phyloP scores from a whole-genome alignment of 352 stramenopile species.

The Globisporangium emineosum region DNA sequence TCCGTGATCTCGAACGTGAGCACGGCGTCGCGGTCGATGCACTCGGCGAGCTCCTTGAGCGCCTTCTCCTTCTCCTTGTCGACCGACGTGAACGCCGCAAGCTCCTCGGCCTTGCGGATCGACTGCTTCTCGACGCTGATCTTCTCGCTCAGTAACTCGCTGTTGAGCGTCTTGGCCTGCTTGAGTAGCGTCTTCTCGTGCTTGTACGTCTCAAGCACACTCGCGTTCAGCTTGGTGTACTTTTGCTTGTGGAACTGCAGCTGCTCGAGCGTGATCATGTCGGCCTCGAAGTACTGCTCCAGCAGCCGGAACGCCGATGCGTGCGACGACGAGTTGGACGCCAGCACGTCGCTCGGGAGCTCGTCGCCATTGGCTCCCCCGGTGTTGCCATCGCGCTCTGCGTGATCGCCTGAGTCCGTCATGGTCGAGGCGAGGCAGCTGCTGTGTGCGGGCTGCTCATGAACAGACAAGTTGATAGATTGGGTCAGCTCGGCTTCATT shows the following conservation, averaged over 20 bases:
- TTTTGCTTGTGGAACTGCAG: conserved; percentile 83
- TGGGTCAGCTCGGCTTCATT: too few relatives aligned
- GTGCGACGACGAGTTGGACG: conserved; percentile 48
- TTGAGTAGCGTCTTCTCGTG: conserved; percentile 80
- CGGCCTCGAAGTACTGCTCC: conserved; percentile 83
- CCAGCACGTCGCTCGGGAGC: conserved; percentile 25
- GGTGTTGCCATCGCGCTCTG: not conserved
- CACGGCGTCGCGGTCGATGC: conserved; percentile 74
- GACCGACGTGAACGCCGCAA: conserved; percentile 63
- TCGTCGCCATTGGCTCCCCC: conserved; percentile 8
- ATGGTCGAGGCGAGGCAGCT: not conserved
- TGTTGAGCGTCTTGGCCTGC: conserved; percentile 81
- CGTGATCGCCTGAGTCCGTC: not conserved
- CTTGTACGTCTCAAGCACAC: conserved; percentile 75
- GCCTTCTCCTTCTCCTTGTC: conserved; percentile 82
- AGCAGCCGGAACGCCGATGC: conserved; percentile 72
- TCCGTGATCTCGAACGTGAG: conserved; percentile 88
- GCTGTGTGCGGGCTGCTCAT: not conserved
- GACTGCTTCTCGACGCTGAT: conserved; percentile 86
- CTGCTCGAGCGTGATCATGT: conserved; percentile 78
- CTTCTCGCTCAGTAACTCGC: conserved; percentile 80
- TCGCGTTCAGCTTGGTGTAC: conserved; percentile 66
- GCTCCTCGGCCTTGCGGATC: conserved; percentile 80
- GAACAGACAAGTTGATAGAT: too few relatives aligned
- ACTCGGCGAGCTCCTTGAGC: conserved; percentile 74